Percentiles rank a stretch among this genome's conserved stretches.
Conservation (phyloP, 2,329 filamentous ascomycete genomes). For the Fusarium drepaniforme region DNA sequence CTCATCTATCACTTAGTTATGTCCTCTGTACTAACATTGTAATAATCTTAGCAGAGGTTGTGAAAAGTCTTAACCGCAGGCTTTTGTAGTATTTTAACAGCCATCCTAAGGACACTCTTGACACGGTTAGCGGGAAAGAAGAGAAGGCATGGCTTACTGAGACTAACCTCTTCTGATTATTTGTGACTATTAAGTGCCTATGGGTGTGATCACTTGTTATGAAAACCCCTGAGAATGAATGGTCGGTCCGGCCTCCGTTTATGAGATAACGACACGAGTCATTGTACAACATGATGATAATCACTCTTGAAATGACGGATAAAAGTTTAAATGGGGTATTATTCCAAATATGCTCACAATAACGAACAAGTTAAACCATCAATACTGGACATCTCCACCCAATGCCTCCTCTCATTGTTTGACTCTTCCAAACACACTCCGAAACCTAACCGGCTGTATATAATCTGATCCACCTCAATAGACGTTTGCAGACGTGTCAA, state of each 20-base stretch:
- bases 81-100: no score
- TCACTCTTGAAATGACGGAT: not conserved
- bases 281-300: not conserved
- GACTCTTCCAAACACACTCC: constrained; percentile 23
- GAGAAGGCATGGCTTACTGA: no score
- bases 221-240: not conserved
- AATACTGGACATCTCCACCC: constrained; percentile 31
- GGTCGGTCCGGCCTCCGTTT: not conserved
- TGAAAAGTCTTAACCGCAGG: no score
- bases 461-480: constrained; percentile 20
- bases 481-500: constrained; percentile 28
- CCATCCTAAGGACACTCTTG: no score
- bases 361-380: constrained; percentile 40
- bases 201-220: not conserved
- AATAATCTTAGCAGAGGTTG: no score
- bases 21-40: no score
- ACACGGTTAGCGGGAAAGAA: no score
- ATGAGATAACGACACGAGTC: not conserved
- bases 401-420: constrained; percentile 16
- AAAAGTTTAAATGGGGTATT: constrained; percentile 43
- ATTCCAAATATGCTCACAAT: constrained; percentile 45
- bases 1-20: not conserved
- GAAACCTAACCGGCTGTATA: constrained; percentile 27
- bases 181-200: no score
- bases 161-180: no score